phyloP scores from a whole-genome alignment of 331 rosid species.

The Acacia pycnantha region DNA sequence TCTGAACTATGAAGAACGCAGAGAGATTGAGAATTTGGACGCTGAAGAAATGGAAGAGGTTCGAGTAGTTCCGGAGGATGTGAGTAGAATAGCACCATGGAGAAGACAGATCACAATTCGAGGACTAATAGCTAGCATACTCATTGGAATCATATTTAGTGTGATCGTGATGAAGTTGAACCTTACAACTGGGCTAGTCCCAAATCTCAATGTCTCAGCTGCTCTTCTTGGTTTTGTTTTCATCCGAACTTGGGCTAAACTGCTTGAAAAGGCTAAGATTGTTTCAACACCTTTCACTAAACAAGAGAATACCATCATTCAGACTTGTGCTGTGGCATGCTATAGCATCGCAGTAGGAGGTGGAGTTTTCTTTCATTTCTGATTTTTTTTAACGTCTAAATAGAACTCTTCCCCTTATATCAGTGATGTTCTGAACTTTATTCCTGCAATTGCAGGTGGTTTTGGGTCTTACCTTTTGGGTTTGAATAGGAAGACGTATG shows the following conservation, averaged over 20 bases:
- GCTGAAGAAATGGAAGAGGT: conserved; percentile 48
- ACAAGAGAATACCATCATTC: conserved; percentile 91
- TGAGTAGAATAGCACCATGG: conserved; percentile 71
- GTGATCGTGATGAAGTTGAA: conserved; percentile 84
- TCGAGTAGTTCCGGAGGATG: conserved; percentile 43
- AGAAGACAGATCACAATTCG: conserved; percentile 68
- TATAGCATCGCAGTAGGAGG: conserved; percentile 94
- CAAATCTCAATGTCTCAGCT: conserved; percentile 95
- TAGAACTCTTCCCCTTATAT: not conserved
- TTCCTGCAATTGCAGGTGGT: conserved; percentile 58
- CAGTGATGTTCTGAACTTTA: conserved; percentile 6
- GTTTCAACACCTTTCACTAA: conserved; percentile 79
- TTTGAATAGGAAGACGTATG: conserved; percentile 67
- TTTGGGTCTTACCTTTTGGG: conserved; percentile 87
- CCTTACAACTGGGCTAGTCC: conserved; percentile 93
- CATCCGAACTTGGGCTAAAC: conserved; percentile 71
- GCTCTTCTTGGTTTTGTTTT: conserved; percentile 91
- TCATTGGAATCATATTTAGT: conserved; percentile 76
- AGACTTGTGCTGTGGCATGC: conserved; percentile 97
- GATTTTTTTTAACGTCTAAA: not conserved
- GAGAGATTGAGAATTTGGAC: conserved; percentile 49
- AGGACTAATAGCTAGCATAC: conserved; percentile 66
- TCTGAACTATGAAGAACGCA: conserved; percentile 33
- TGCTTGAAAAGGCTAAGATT: conserved; percentile 77
- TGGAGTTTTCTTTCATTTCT: not conserved